Evolutionary conservation across 192 early-diverging fungal genomes (phyloP), one percentile per base, ranked within the genome.

Genomic region (Entomortierella lignicola): DNA sequence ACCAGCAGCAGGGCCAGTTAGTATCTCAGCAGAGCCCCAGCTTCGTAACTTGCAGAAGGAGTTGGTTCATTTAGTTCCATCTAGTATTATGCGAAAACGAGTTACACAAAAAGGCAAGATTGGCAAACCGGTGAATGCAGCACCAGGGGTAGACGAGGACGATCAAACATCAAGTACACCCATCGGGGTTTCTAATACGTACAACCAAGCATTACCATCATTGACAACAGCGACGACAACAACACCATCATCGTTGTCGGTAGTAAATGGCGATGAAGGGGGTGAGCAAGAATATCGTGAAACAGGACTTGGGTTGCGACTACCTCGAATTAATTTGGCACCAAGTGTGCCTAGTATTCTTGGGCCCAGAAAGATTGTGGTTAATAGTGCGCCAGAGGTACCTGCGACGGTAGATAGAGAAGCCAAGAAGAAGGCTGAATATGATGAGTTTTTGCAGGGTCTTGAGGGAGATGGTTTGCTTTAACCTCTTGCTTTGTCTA

Each of bases 21-120:
- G 75, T 70, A 79, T 79, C 8, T 70, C 75, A 29, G 75, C 65
- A 17, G 67, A 79, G 43, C 75, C 75, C 12, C 75, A 79, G 31
- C 75, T 79, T 11, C 66, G 75, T 5, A 79, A 79, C 27, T 48
- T 79, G 47, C 75, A 79, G 54, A 79, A 70, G 60, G 75, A 79
- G 32, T 32, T 79, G 5, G 67, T 70, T 2, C 66, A 69, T 63
- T 51, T 79, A 1, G 75, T 79, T 12, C 75, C 75, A 34, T 79
- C 75, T 8, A 53, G 60, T 7, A 70, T 79, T 42, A 79, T 79
- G 75, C 67, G 75, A 21, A 79, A 79, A 32, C 68, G 75, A 4
- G 75, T 70, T 20, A 54, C 67, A n/a, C 75, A 79, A 37, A 79
- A 79, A 41, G 75, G 75, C 48, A 79, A 70, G 67, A 79, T 79